Evolutionary conservation across 1,139 yeast species (phyloP), one percentile per base, ranked within the genome.

Genomic region (Yamadazyma pseudoaaseri): DNA sequence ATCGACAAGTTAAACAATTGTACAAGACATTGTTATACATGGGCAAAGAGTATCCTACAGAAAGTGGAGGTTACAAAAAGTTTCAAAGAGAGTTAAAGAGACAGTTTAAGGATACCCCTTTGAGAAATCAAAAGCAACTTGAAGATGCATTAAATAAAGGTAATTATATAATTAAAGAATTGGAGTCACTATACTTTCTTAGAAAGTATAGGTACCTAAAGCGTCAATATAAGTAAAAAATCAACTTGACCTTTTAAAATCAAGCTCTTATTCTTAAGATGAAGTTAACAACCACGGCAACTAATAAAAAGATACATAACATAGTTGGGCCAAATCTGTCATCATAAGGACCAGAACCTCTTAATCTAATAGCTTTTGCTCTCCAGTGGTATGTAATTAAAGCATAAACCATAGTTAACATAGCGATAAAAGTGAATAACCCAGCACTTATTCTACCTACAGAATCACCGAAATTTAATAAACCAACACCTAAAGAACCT

Each of bases 241-340:
- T 11, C n/a, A n/a, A n/a, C n/a, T 23, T 23, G 12, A 6, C 12
- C 12, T 11, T 9, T 9, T 7, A 23, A 23, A 16, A 20, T 18
- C 16, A 30, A 20, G 26, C 75, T 51, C 81, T 76, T 49, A 87
- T 80, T 69, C 97, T 83, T 57, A 92, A 71, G 24, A 89, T 68
- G 56, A 92, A 92, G 70, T 92, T 92, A 45, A 90, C 87, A 31
- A 90, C 82, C 31, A 92, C 97, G 1, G 98, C 97, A 34, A 89
- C 79, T 47, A 94, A 70, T 57, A 92, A 74, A 69, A 92, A 92
- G 69, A 90, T 73, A 65, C 98, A 92, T 52, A 92, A 76, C 87
- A 92, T 83, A n/a, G 99, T 94, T 33, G 99, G 98, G 26, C 99
- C 99, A 50, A 92, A 84, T 56, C 98, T 79, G 62, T 92, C 99